Evolutionary conservation across 139 green algal genomes (phyloP), one percentile per base, ranked within the genome.

Genomic region (Trebouxia sp.): DNA sequence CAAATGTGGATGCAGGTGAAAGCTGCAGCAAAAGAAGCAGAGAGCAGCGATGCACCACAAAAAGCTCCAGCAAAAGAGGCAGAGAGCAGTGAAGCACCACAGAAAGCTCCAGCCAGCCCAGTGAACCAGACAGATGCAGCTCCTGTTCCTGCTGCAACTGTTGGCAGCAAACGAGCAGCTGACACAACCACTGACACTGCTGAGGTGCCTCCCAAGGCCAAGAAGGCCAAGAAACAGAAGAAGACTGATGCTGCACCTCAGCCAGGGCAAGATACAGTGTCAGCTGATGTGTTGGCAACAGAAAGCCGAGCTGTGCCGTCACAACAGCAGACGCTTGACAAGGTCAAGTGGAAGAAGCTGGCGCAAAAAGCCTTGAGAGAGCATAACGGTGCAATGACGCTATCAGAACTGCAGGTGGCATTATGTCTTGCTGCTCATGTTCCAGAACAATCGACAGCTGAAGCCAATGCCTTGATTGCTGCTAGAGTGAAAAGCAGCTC

Each of bases 301-400:
- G 69, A 17, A n/a, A 66, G 32, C 11, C 1, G 24, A 37, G 42
- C 78, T 77, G 47, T 37, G 1, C 24, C 58, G 28, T 7, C 28
- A 38, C 79, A 56, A 4, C 76, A 48, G 4, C 51, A 37, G 20
- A 55, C 8, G 22, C 35, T 82, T 11, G 70, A 88, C 41, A 39
- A 50, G 1, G 30, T 58, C 22, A 83, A 83, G 28, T 83, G 76
- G 76, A 83, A 83, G 53, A 76, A 79, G 30, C 45, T 86, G 41
- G 82, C 69, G 0, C 12, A n/a, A 30, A 15, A 74, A 45, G 10
- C 47, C n/a, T 62, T 83, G 41, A 55, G 72, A 45, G 66, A 43
- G 6, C 37, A 15, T 12, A 32, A 30, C 12, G 67, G 67, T 11
- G 12, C 24, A 7, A 37, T 72, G 17, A 76, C 80, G 53, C 55